These are phyloP conservation scores for Cryphonectria japonica DNA, from an alignment of 2,329 filamentous ascomycete genomes.

Conservation along the genomic window DNA sequence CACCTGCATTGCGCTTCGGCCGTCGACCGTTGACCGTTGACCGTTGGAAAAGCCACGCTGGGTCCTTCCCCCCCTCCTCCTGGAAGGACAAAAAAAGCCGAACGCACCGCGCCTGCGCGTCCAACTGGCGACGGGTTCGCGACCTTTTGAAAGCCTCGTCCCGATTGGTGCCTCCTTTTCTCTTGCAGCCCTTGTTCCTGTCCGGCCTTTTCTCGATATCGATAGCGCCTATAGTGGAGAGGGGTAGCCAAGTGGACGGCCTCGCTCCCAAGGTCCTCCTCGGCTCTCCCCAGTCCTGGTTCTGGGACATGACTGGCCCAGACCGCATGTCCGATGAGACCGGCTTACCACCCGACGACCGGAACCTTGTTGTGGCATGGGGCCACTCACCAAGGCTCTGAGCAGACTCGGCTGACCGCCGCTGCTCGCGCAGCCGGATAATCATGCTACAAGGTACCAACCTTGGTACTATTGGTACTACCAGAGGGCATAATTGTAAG, in stretches of 20 bases:
- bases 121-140: conserved; percentile 26
- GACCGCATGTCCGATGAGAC: conserved; percentile 29
- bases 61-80: neutral
- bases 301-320: conserved; percentile 26
- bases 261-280: conserved; percentile 12
- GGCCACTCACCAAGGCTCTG: conserved; percentile 23
- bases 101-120: conserved; percentile 26
- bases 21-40: neutral
- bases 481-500: neutral
- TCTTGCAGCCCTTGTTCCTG: conserved; percentile 15
- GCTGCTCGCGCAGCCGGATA: conserved; percentile 20
- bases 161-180: conserved; percentile 1
- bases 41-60: neutral
- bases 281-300: conserved; percentile 11
- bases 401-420: conserved; percentile 23
- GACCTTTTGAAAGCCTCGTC: neutral
- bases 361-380: conserved; percentile 13
- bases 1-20: neutral
- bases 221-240: conserved; percentile 7
- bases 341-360: conserved; percentile 24
- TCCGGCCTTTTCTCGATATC: conserved; percentile 14
- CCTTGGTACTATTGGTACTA: neutral
- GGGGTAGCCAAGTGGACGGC: neutral
- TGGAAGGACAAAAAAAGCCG: too few species aligned
- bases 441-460: conserved; percentile 1